Evolutionary conservation across 352 stramenopile genomes (phyloP).

Genomic region (Phytophthora boehmeriae): DNA sequence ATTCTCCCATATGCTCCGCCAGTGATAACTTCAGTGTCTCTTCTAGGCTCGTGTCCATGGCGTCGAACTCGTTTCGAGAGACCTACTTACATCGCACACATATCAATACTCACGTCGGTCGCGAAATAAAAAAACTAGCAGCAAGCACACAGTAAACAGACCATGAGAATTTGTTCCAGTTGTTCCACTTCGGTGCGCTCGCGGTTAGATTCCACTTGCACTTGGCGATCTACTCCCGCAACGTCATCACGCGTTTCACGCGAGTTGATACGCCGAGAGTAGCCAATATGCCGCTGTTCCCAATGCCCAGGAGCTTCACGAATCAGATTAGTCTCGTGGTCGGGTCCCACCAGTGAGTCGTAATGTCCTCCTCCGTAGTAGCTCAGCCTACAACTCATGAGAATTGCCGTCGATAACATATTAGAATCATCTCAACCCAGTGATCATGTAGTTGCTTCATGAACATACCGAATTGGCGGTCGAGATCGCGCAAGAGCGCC

Average conservation of each 20-base stretch:
- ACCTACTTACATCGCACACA: constrained; percentile 33
- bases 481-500: constrained; percentile 56
- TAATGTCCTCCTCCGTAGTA: constrained; percentile 94
- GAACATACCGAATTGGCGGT: constrained; percentile 67
- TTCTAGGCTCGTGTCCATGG: constrained; percentile 78
- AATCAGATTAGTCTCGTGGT: constrained; percentile 67
- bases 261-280: constrained; percentile 75
- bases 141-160: constrained; percentile 22
- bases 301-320: constrained; percentile 61
- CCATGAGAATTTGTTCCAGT: constrained; percentile 72
- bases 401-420: not conserved
- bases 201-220: constrained; percentile 37
- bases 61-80: constrained; percentile 77
- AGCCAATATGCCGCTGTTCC: constrained; percentile 72
- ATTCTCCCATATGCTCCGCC: constrained; percentile 43
- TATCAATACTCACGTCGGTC: constrained; percentile 3
- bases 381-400: constrained; percentile 59
- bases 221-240: constrained; percentile 32
- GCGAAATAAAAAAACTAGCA: not conserved
- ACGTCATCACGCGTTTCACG: constrained; percentile 40
- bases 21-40: constrained; percentile 74
- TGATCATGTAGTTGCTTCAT: not conserved
- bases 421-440: constrained; percentile 3
- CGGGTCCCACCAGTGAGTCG: constrained; percentile 78
- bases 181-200: constrained; percentile 75